These are phyloP conservation scores for Didymella segeticola DNA, from an alignment of 2,329 filamentous ascomycete species.

Conservation along the genomic window DNA sequence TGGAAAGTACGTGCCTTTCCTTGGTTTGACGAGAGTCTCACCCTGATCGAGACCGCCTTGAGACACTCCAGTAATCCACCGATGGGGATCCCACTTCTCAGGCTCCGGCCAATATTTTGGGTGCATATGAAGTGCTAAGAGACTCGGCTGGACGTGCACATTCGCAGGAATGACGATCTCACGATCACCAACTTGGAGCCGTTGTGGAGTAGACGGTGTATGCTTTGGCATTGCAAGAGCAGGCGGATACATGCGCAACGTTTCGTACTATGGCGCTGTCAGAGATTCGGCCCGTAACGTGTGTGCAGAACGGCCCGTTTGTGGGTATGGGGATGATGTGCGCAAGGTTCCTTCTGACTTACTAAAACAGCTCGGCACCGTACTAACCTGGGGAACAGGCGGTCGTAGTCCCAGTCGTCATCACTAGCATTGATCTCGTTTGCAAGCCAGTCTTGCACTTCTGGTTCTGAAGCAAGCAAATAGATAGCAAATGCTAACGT, in stretches of 20 bases:
- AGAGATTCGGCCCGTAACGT: background rate
- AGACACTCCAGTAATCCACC: constrained; percentile 29
- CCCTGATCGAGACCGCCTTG: background rate
- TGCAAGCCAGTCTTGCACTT: background rate
- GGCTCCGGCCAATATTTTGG: constrained; percentile 38
- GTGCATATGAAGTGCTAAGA: constrained; percentile 52
- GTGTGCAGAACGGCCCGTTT: background rate
- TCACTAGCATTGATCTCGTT: background rate
- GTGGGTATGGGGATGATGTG: background rate
- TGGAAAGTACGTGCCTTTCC: constrained; percentile 17
- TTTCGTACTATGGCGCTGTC: background rate
- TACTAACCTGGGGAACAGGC: background rate
- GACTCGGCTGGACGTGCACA: constrained; percentile 36
- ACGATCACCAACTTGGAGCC: background rate
- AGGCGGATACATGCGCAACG: background rate
- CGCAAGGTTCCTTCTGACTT: background rate
- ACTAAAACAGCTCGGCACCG: background rate
- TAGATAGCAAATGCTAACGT: constrained; percentile 23
- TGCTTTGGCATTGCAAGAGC: background rate
- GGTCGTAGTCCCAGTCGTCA: background rate
- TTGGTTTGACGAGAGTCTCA: constrained; percentile 6
- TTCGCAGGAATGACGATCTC: background rate
- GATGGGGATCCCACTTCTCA: constrained; percentile 36
- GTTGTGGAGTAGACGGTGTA: background rate
- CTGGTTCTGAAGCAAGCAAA: constrained; percentile 25